These are phyloP conservation scores for Solanum hybrid DNA, from an alignment of 305 asterid species.

Conservation along the genomic window DNA sequence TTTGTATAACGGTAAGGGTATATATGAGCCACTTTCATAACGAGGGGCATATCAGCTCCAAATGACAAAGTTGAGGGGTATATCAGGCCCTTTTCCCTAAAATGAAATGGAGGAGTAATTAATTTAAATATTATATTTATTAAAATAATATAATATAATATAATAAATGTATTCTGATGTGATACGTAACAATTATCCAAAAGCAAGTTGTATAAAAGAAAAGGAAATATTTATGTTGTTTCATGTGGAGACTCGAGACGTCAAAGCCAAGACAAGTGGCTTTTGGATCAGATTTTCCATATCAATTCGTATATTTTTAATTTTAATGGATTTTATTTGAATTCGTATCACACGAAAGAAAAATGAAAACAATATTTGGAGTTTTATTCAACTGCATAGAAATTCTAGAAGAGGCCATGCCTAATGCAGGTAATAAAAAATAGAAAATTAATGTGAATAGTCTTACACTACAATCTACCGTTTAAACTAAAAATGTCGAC, in stretches of 20 bases:
- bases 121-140: background rate
- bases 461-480: background rate
- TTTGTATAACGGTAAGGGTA: too few relatives aligned
- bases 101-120: fast-evolving
- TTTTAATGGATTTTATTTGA: background rate
- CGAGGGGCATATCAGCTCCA: too few relatives aligned
- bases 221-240: background rate
- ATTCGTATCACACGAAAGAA: background rate
- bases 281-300: background rate
- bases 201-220: background rate
- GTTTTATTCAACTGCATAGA: background rate
- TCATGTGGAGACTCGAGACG: background rate
- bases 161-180: background rate
- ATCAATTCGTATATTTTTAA: background rate
- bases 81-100: too few relatives aligned
- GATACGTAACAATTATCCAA: background rate
- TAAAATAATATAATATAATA: background rate
- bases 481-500: background rate
- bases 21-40: too few relatives aligned
- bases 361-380: background rate
- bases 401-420: background rate
- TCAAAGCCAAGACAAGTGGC: background rate
- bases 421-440: background rate
- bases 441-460: background rate
- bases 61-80: too few relatives aligned